Evolutionary conservation across 768 basidiomycete genomes (phyloP).

Genomic region (Imleria badia): DNA sequence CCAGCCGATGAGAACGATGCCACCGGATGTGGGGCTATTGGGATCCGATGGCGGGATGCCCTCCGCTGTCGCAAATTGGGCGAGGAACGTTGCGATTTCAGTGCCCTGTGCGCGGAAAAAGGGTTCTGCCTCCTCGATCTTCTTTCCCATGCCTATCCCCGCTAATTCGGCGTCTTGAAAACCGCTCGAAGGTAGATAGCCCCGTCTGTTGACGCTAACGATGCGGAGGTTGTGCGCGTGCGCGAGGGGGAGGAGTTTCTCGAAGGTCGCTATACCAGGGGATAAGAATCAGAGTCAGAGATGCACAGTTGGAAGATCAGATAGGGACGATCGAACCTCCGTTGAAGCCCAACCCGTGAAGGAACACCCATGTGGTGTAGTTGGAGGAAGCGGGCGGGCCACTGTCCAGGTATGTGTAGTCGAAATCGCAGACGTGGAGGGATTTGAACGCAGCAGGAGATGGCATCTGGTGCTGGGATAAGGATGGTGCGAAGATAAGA

Average conservation of each 20-base stretch:
- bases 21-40: not conserved
- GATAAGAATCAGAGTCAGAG: not conserved
- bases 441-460: not conserved
- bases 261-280: slow-evolving; percentile 1
- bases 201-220: slow-evolving; percentile 27
- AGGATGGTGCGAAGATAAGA: too few species aligned
- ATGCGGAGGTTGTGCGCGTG: slow-evolving; percentile 21
- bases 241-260: slow-evolving; percentile 26
- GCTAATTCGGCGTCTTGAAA: slow-evolving; percentile 15
- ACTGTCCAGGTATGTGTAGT: slow-evolving; percentile 26
- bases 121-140: slow-evolving; percentile 9
- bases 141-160: slow-evolving; percentile 15
- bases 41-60: slow-evolving; percentile 15
- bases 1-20: slow-evolving; percentile 21
- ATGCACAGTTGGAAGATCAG: not conserved
- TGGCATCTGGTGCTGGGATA: not conserved
- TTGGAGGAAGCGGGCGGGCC: slow-evolving; percentile 14
- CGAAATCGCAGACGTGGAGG: slow-evolving; percentile 13
- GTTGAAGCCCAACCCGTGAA: slow-evolving; percentile 24
- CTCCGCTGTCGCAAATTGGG: slow-evolving; percentile 12
- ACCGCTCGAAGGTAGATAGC: slow-evolving; percentile 26
- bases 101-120: slow-evolving; percentile 18
- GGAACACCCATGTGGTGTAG: slow-evolving; percentile 23
- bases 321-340: slow-evolving; percentile 10
- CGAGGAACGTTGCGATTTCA: slow-evolving; percentile 21